Conservation (phyloP, 805 yeast species). For the Yamadazyma philogaea region DNA sequence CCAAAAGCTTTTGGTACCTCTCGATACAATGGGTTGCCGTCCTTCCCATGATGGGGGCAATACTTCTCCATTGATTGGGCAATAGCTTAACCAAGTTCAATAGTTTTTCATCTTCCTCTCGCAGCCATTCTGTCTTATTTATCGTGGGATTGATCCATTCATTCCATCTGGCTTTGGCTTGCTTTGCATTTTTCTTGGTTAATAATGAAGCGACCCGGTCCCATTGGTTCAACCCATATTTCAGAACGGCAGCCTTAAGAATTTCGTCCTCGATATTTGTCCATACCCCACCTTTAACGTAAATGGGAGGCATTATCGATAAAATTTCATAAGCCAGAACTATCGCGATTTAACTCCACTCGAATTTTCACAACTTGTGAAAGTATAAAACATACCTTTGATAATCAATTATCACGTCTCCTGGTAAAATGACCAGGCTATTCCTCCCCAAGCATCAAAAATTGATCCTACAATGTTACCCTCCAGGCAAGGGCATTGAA, state of each 20-base stretch:
- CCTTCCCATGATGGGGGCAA: slow-evolving; percentile 76
- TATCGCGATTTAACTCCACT: slow-evolving; percentile 1
- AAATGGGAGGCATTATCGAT: slow-evolving; percentile 49
- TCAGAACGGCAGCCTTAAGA: slow-evolving; percentile 83
- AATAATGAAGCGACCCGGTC: slow-evolving; percentile 83
- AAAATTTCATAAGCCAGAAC: slow-evolving; percentile 4
- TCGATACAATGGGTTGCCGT: slow-evolving; percentile 87
- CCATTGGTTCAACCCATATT: slow-evolving; percentile 95
- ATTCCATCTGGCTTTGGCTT: slow-evolving; percentile 89
- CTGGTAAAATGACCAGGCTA: slow-evolving; percentile 8
- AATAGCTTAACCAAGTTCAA: slow-evolving; percentile 62
- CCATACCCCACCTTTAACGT: slow-evolving; percentile 90
- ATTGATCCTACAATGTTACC: slow-evolving; percentile 87
- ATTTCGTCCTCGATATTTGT: slow-evolving; percentile 83
- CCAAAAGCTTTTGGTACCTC: slow-evolving; percentile 71
- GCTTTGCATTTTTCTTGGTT: slow-evolving; percentile 83
- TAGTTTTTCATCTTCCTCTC: slow-evolving; percentile 72
- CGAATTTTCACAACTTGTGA: slow-evolving; percentile 5
- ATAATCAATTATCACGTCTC: background rate
- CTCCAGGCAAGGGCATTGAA: slow-evolving; percentile 80
- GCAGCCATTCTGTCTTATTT: slow-evolving; percentile 62
- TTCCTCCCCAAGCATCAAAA: slow-evolving; percentile 78
- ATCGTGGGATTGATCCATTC: slow-evolving; percentile 82
- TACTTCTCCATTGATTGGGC: slow-evolving; percentile 94
- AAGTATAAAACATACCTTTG: background rate